Conservation (phyloP, 352 stramenopile genomes). For the Globisporangium camurandrum region DNA sequence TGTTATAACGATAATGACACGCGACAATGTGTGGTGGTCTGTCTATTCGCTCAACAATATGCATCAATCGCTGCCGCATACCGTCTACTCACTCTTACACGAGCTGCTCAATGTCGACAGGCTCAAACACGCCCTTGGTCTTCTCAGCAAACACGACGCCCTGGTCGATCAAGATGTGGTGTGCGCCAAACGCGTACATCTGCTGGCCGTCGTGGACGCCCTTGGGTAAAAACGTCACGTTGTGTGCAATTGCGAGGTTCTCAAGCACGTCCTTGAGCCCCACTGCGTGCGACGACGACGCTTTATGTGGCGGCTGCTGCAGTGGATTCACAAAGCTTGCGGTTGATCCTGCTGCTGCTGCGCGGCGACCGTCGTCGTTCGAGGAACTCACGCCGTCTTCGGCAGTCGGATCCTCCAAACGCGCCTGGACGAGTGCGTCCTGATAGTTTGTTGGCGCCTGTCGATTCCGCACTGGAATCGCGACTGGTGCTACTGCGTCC, state of each 20-base stretch:
- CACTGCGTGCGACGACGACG: conserved; percentile 29
- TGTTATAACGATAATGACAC: too few relatives aligned
- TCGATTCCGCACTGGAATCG: conserved; percentile 44
- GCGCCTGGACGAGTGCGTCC: conserved; percentile 56
- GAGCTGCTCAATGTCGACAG: conserved; percentile 70
- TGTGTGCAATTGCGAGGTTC: conserved; percentile 65
- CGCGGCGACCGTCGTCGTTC: conserved; percentile 9
- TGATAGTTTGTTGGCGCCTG: conserved; percentile 58
- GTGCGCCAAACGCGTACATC: conserved; percentile 70
- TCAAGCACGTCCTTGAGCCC: conserved; percentile 81
- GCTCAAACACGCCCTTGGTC: conserved; percentile 55
- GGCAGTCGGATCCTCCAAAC: conserved; percentile 10
- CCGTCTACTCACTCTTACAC: conserved; percentile 25
- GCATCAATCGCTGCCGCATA: too few relatives aligned
- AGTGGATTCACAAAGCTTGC: background rate
- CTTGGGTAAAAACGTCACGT: conserved; percentile 81
- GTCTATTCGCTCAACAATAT: too few relatives aligned
- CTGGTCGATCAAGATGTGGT: conserved; percentile 82
- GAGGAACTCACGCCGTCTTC: conserved; percentile 14
- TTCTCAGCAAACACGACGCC: conserved; percentile 72
- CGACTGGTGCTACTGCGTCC: background rate
- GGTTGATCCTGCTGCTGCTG: background rate
- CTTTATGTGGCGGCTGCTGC: conserved; percentile 7
- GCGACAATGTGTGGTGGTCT: too few relatives aligned
- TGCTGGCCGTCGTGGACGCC: conserved; percentile 69